Base-by-base conservation (phyloP, 2,329 filamentous ascomycete genomes). In the Chalara sp. region DNA sequence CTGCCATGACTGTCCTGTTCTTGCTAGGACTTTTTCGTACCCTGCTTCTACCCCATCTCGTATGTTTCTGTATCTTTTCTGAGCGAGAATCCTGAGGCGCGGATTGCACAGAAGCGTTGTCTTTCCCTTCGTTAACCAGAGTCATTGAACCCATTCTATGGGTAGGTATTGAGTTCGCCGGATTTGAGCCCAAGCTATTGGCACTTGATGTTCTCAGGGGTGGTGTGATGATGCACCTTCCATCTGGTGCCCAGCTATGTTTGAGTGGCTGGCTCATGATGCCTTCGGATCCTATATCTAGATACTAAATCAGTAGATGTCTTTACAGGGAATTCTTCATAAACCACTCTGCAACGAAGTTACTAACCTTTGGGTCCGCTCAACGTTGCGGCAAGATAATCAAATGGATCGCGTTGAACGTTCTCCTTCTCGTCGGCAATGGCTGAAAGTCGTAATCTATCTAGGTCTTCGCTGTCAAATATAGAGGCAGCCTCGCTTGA, bases 401-500 rank as follows among this genome's bases (percentile, higher is more conserved):
- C 59, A 10, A 51, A 47, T 7, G 59, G 58, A n/a, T 52, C 47
- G 7, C 48, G 51, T 6, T 47, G 43, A 10, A 57, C 12, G 40
- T 59, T 61, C 46, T 64, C 61, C 46, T 61, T 63, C 30, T 61
- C 59, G 32, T 64, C 62, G 44, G 59, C 56, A 33, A 64, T 63
- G 11, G 62, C 51, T 6, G 61, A 59, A 12, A 63, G 47, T 12
- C 61, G 53, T 41, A 58, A 57, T 29, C 39, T 56, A 5, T 45
- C 35, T 11, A 53, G 10, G 12, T 61, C 50, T 29, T 63, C 58
- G 6, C 37, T n/a, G 6, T 63, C 60, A 1, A 32, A 8, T 7
- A 49, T 12, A 8, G 45, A 39, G 21, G 28, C 48, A 3, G 49
- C 41, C 12, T 61, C 61, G 32, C 42, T 49, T 13, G 51, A 56